Base-by-base conservation (phyloP, 2,329 filamentous ascomycete genomes). In the Moelleriella libera region DNA sequence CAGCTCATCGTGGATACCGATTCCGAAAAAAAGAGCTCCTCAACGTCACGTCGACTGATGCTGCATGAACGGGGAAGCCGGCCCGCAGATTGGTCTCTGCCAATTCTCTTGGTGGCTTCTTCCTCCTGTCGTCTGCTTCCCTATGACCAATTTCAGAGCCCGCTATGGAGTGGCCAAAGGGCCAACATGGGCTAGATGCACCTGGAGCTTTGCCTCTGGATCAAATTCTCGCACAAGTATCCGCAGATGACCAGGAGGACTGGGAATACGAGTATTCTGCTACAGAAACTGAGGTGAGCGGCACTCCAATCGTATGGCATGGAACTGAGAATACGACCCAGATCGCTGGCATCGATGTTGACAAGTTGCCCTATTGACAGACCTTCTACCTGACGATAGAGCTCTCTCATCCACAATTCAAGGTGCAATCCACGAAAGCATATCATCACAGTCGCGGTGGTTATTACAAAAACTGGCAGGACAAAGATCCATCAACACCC, bases 251-350 rank as follows among this genome's bases (percentile, higher is more conserved):
- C 5, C 68, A 79, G 50, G 75, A 82, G 45, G 77, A 80, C 45
- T 83, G 77, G 76, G 79, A 83, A 56, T 82, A 82, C 53, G 79
- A 83, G 53, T 83, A 83, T 56, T 82, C 79, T 0, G 62, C 66
- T 3, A 80, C 76, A 0, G 78, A 83, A 55, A 80, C 71, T 11
- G 79, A 83, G 68, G 78, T 76, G 21, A 21, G 21, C 21, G 21
- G 21, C 21, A 21, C 21, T 21, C 21, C 21, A 21, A 21, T 21
- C 21, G 21, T 21, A 21, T 21, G 21, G 3, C 21, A 21, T 3
- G 21, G 21, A 3, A 21, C 21, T 21, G 21, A 21, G 21, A 21
- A 21, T 21, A 21, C 21, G 21, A 3, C 21, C 3, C 21, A 21
- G 21, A 21, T 21, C 21, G 21, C 21, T 21, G 21, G 21, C 21